A percentile compares a stretch with the other conserved stretches of the same genome.
These are phyloP conservation scores for Auricularia sp. DNA, from an alignment of 768 basidiomycete genomes.

Conservation along the genomic window DNA sequence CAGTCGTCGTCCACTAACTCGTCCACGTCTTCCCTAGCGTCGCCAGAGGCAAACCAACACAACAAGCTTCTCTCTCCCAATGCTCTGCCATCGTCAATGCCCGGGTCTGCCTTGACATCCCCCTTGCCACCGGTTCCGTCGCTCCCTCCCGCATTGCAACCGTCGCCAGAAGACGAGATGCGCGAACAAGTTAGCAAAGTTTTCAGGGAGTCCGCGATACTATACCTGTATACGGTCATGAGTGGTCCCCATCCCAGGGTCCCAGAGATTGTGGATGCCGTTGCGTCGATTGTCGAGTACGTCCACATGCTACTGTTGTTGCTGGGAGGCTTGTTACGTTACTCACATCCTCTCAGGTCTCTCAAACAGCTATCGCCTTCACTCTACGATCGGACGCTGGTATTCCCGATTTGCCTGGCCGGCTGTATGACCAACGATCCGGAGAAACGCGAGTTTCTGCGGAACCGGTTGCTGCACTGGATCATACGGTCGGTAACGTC, in stretches of 20 bases:
- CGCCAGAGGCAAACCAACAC: not conserved
- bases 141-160: conserved; percentile 3
- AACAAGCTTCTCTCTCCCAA: not conserved
- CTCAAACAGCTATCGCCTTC: conserved; percentile 41
- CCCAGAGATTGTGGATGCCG: conserved; percentile 53
- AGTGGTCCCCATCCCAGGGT: conserved; percentile 65
- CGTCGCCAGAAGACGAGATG: conserved; percentile 30
- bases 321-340: not conserved
- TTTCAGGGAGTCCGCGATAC: conserved; percentile 52
- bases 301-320: conserved; percentile 30
- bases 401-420: conserved; percentile 66
- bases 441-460: conserved; percentile 46
- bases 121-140: conserved; percentile 1
- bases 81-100: conserved; percentile 1
- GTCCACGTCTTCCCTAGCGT: not conserved
- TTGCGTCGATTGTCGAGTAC: conserved; percentile 32
- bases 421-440: conserved; percentile 65
- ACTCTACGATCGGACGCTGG: conserved; percentile 51
- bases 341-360: not conserved
- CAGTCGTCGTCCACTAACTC: not conserved
- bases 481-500: conserved; percentile 49
- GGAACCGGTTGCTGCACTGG: conserved; percentile 43
- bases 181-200: conserved; percentile 41
- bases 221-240: conserved; percentile 63
- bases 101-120: conserved; percentile 2